Conservation (phyloP, 2,329 filamentous ascomycete genomes). For the Venturiaceae sp. region DNA sequence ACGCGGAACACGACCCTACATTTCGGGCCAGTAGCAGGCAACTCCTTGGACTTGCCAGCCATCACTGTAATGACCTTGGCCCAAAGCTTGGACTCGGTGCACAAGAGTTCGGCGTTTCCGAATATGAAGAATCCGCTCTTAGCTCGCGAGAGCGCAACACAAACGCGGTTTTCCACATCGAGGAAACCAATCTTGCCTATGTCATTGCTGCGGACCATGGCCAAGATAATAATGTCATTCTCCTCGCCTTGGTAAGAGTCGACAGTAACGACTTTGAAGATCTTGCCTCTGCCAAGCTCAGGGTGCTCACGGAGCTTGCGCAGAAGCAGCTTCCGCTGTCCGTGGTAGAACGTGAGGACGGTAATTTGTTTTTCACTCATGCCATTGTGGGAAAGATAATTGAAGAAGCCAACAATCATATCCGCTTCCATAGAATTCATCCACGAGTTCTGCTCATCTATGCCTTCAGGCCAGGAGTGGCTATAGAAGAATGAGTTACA, state of each 20-base stretch:
- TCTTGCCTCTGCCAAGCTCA: slow-evolving; percentile 13
- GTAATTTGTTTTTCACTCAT: slow-evolving; percentile 55
- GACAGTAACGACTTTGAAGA: slow-evolving; percentile 63
- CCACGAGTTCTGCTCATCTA: slow-evolving; percentile 54
- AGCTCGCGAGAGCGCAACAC: slow-evolving; percentile 59
- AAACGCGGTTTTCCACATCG: slow-evolving; percentile 51
- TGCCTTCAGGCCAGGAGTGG: slow-evolving; percentile 55
- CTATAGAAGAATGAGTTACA: slow-evolving; percentile 52
- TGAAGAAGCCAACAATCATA: slow-evolving; percentile 65
- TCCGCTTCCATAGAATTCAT: slow-evolving; percentile 62
- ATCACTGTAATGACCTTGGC: slow-evolving; percentile 39
- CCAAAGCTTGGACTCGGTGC: slow-evolving; percentile 40
- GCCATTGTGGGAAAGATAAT: slow-evolving; percentile 63
- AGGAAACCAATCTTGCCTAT: slow-evolving; percentile 61
- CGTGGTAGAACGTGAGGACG: slow-evolving; percentile 79
- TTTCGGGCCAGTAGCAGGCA: slow-evolving; percentile 13
- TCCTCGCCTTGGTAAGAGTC: slow-evolving; percentile 90
- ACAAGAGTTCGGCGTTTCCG: slow-evolving; percentile 55
- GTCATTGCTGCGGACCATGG: slow-evolving; percentile 63
- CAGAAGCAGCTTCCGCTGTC: slow-evolving; percentile 60
- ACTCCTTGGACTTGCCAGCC: slow-evolving; percentile 21
- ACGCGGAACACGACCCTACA: slow-evolving; percentile 41
- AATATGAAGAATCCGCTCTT: slow-evolving; percentile 76
- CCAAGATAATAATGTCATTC: slow-evolving; percentile 74
- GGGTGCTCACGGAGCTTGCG: slow-evolving; percentile 29